These are phyloP conservation scores for Lyophyllum semitale DNA, from an alignment of 768 basidiomycete species.

Conservation along the genomic window DNA sequence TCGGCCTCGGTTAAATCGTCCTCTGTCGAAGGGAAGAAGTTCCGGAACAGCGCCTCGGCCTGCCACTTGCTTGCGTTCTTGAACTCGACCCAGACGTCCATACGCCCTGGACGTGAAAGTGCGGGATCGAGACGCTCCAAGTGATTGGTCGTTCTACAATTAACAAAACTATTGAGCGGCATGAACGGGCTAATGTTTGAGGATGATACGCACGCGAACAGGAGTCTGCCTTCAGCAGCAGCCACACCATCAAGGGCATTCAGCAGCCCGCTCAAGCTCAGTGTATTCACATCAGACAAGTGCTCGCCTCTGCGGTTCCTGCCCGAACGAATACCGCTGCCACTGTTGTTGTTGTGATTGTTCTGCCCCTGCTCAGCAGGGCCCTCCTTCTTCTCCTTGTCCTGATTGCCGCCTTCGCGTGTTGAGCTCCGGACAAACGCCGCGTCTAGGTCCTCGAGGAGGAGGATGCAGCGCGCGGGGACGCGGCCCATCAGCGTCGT, in stretches of 20 bases:
- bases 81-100: constrained; percentile 94
- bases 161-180: constrained; percentile 1
- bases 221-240: constrained; percentile 82
- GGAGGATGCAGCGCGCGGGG: constrained; percentile 80
- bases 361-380: constrained; percentile 22
- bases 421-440: constrained; percentile 79
- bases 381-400: constrained; percentile 33
- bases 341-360: constrained; percentile 13
- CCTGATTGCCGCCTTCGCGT: constrained; percentile 53
- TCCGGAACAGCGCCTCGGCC: constrained; percentile 83
- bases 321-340: constrained; percentile 19
- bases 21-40: constrained; percentile 85
- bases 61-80: constrained; percentile 85
- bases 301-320: constrained; percentile 50
- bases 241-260: constrained; percentile 88
- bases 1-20: constrained; percentile 35
- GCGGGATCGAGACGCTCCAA: constrained; percentile 90
- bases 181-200: constrained; percentile 14
- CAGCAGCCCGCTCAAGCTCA: constrained; percentile 78
- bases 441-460: constrained; percentile 90
- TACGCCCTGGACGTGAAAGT: constrained; percentile 86
- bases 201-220: constrained; percentile 80
- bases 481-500: constrained; percentile 87
- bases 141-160: constrained; percentile 79
- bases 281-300: constrained; percentile 76